These are phyloP conservation scores for Akanthomyces muscarius DNA, from an alignment of 2,329 filamentous ascomycete species.

Conservation along the genomic window DNA sequence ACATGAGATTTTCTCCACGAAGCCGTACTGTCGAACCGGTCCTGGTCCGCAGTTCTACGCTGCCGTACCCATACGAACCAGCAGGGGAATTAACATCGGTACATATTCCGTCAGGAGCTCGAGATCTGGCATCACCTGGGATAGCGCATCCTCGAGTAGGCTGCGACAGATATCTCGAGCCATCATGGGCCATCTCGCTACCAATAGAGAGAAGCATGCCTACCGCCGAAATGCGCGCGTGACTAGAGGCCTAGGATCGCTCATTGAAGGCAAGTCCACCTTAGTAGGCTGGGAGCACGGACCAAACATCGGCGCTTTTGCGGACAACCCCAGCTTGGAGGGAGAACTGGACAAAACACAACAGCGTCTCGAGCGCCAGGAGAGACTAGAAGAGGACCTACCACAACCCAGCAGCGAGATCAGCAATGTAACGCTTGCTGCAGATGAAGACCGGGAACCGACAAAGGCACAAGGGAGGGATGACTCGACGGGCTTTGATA, in stretches of 20 bases:
- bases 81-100: constrained; percentile 40
- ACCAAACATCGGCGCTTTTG: constrained; percentile 9
- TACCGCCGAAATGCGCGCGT: constrained; percentile 34
- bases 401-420: too few relatives aligned
- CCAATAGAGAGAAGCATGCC: constrained; percentile 24
- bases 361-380: constrained; percentile 10
- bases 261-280: constrained; percentile 32
- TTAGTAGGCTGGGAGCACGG: constrained; percentile 25
- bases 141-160: constrained; percentile 24
- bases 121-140: constrained; percentile 22
- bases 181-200: constrained; percentile 36
- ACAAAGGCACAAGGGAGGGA: too few relatives aligned
- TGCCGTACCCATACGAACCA: constrained; percentile 38
- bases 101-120: constrained; percentile 32
- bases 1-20: constrained; percentile 3
- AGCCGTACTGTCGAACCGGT: constrained; percentile 23
- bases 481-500: too few relatives aligned
- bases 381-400: background rate
- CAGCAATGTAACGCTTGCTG: too few relatives aligned
- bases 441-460: too few relatives aligned
- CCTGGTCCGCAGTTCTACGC: constrained; percentile 35
- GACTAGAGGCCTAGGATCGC: constrained; percentile 33
- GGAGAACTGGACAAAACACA: constrained; percentile 20
- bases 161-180: constrained; percentile 28
- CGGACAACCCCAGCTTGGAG: constrained; percentile 16